Conservation (phyloP, 1,284 basidiomycete species). For the Pseudozyma flocculosa region DNA sequence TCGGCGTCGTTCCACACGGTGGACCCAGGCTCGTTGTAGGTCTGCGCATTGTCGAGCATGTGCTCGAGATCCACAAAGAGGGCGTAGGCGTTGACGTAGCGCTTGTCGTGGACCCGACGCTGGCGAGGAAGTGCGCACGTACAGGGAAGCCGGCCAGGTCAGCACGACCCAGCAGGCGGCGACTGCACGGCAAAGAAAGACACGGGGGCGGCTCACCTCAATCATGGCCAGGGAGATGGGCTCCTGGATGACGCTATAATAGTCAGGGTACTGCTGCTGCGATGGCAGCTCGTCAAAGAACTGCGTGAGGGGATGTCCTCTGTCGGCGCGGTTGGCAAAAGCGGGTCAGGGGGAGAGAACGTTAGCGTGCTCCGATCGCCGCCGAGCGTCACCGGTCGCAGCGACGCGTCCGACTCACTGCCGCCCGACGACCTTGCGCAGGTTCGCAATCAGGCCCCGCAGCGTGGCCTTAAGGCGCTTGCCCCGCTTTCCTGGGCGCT, state of each 20-base stretch:
- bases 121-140: background rate
- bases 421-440: constrained; percentile 24
- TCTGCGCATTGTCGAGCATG: constrained; percentile 55
- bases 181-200: background rate
- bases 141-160: background rate
- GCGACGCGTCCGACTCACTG: too few relatives aligned
- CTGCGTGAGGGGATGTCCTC: constrained; percentile 30
- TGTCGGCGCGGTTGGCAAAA: too few relatives aligned
- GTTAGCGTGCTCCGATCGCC: background rate
- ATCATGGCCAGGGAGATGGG: constrained; percentile 50
- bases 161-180: background rate
- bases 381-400: too few relatives aligned
- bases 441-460: constrained; percentile 34
- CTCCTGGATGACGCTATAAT: constrained; percentile 49
- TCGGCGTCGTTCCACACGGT: constrained; percentile 49
- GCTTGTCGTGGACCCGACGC: constrained; percentile 32
- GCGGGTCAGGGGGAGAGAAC: background rate
- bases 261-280: constrained; percentile 46
- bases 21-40: constrained; percentile 46
- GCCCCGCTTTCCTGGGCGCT: constrained; percentile 42
- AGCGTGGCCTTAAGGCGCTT: constrained; percentile 52
- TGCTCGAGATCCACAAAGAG: constrained; percentile 45
- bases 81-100: constrained; percentile 48
- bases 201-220: constrained; percentile 16
- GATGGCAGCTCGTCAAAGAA: constrained; percentile 50